Base-by-base conservation (phyloP, 139 green algal genomes). In the Ulvella scutata region DNA sequence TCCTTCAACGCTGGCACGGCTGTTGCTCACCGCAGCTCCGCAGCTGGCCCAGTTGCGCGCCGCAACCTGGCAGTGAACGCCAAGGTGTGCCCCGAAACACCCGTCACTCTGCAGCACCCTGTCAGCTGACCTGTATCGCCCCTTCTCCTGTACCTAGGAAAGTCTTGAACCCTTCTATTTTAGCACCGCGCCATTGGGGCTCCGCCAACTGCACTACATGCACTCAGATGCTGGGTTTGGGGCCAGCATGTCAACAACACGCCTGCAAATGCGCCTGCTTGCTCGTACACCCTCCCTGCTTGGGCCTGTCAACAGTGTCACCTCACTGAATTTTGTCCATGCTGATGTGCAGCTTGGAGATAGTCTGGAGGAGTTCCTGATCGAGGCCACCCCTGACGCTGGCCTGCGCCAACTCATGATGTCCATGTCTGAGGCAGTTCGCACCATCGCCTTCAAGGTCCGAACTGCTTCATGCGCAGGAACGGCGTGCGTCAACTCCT, bases 361-460 rank as follows among this genome's bases (percentile, higher is more conserved):
- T 84, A 90, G 73, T 77, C 84, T 97, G 75, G 89, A 93, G 78
- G 92, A 97, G 86, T 97, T 96, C 82, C 86, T 97, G 75, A 75
- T 94, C 4, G 84, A 91, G 74, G 85, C 84, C 44, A 95, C 91
- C 40, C n/a, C 73, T 23, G 92, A 97, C 79, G 43, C 82, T 38
- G 94, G 94, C 85, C 89, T 97, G 74, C 87, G 92, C 74, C 87
- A 92, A 85, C 78, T 96, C 38, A 90, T 97, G 86, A 92, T 95
- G 85, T 88, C 79, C 85, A 88, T 97, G 89, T 85, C 81, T 35
- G 92, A 97, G 86, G 89, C 88, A 76, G 86, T 91, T 37, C 83
- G 92, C 75, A 97, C 92, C 80, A 97, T 97, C 75, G 90, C 89
- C 7, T 91, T 91, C 90, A 97, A 97, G 90, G 92, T 96, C 31